Evolutionary conservation across 371 early-diverging fungal species (phyloP), one percentile per base, ranked within the genome.

Genomic region (Nematocida minor): DNA sequence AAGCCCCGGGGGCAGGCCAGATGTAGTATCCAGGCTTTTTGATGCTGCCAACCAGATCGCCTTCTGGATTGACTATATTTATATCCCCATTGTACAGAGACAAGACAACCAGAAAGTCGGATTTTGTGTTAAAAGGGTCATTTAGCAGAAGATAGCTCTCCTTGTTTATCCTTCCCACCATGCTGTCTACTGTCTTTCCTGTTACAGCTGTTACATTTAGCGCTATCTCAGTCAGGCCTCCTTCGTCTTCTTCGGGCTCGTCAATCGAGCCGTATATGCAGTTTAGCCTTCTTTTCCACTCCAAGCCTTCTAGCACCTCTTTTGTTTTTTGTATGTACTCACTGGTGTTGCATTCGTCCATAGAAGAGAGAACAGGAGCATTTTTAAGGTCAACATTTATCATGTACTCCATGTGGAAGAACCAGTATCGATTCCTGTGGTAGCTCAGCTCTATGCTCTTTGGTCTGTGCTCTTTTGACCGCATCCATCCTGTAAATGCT

Each of bases 401-500:
- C 6, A 9, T 55, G 7, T 38, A 9, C 31, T 27, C 32, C 14
- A 7, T 22, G 14, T 51, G 3, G 32, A 69, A 69, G 29, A 74
- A 7, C 41, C 42, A 55, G 41, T 63, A 53, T 27, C 48, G 25
- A 48, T 67, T 67, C 4, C 14, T 14, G 20, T 2, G 16, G 38
- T 62, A 70, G 4, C 27, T 42, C 22, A 55, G 77, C 11, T 31
- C 11, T 0, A 40, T 64, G 54, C 77, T 74, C 25, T 51, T n/a
- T 11, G 64, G 77, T 22, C 4, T 7, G 36, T 66, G 32, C 31
- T 36, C 29, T 7, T 71, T 42, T 16, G 69, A 49, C 44, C 74
- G 74, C 6, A 83, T n/a, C 86, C 86, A 86, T 25, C 86, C 86
- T 31, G 83, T 83, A 18, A 86, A 60, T 14, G 86, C 83, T 41